A percentile compares a stretch with the other conserved stretches of the same genome.
These are phyloP conservation scores for Sisymbrium altissimum DNA, from an alignment of 345 rosid genomes.

Conservation along the genomic window DNA sequence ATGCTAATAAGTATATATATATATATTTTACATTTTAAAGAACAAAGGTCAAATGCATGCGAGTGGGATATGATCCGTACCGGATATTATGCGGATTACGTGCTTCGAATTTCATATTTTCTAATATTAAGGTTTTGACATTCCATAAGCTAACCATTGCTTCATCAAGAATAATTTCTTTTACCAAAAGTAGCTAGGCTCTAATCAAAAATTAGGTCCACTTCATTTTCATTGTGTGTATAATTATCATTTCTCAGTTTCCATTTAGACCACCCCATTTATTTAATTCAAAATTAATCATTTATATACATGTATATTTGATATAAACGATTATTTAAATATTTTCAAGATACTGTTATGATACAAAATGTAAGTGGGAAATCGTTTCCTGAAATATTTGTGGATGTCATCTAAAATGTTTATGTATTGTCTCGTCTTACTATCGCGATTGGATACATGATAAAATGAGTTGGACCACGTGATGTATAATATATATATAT, in stretches of 20 bases:
- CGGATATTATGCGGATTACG: slow-evolving; percentile 33
- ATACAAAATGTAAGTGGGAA: background rate
- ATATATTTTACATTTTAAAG: background rate
- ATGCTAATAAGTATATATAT: background rate
- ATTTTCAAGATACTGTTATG: background rate
- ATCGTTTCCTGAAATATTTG: background rate
- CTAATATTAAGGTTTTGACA: slow-evolving; percentile 38
- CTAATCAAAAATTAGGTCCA: slow-evolving; percentile 27
- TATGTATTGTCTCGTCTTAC: background rate
- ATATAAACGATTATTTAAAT: background rate
- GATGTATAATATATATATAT: background rate
- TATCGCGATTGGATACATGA: background rate
- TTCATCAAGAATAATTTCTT: slow-evolving; percentile 28
- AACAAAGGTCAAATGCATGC: slow-evolving; percentile 28
- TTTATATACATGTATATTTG: background rate
- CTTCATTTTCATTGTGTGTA: slow-evolving; percentile 20
- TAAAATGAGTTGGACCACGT: slow-evolving; percentile 15
- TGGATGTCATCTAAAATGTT: background rate
- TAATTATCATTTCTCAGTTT: background rate
- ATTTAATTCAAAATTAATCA: background rate
- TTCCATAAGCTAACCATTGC: slow-evolving; percentile 35
- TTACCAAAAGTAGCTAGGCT: slow-evolving; percentile 26
- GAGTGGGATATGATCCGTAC: slow-evolving; percentile 33
- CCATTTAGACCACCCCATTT: slow-evolving; percentile 12
- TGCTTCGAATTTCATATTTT: slow-evolving; percentile 20